Percentiles rank a stretch among this genome's conserved stretches.
Evolutionary conservation across 495 filamentous ascomycete species (phyloP).

Genomic region (Neurospora pannonica): DNA sequence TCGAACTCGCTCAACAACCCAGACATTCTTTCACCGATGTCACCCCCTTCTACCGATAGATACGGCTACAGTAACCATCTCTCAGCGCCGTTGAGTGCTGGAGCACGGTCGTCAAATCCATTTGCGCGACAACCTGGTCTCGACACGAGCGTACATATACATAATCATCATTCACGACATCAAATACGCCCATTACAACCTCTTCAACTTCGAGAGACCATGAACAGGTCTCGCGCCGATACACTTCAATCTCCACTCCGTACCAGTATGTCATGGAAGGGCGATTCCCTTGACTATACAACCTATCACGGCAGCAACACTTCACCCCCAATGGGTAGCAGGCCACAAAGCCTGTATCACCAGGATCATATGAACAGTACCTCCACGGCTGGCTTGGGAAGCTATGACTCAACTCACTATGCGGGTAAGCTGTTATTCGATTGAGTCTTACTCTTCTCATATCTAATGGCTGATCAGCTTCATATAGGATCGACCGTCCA

Average conservation of each 20-base stretch:
- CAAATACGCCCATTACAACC: constrained; percentile 44
- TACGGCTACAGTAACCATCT: constrained; percentile 43
- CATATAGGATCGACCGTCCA: constrained; percentile 35
- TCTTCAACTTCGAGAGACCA: constrained; percentile 49
- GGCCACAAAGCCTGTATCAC: constrained; percentile 31
- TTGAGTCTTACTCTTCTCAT: not conserved
- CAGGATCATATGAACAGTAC: constrained; percentile 16
- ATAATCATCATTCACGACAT: constrained; percentile 29
- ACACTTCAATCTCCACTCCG: constrained; percentile 49
- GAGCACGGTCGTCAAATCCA: constrained; percentile 44
- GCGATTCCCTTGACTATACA: constrained; percentile 47
- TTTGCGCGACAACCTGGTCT: constrained; percentile 44
- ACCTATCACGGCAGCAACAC: constrained; percentile 31
- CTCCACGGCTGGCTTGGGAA: constrained; percentile 21
- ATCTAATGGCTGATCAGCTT: not conserved
- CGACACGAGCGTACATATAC: constrained; percentile 38
- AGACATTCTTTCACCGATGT: constrained; percentile 46
- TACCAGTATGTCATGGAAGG: constrained; percentile 55
- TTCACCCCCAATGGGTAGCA: constrained; percentile 35
- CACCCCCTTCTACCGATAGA: constrained; percentile 40
- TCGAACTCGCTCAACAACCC: constrained; percentile 35
- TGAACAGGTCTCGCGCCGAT: constrained; percentile 50
- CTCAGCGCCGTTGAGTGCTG: constrained; percentile 36
- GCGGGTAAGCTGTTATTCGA: constrained; percentile 33
- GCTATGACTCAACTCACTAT: constrained; percentile 43